Evolutionary conservation across 1,284 basidiomycete genomes (phyloP).

Genomic region (Cutaneotrichosporon sp.): DNA sequence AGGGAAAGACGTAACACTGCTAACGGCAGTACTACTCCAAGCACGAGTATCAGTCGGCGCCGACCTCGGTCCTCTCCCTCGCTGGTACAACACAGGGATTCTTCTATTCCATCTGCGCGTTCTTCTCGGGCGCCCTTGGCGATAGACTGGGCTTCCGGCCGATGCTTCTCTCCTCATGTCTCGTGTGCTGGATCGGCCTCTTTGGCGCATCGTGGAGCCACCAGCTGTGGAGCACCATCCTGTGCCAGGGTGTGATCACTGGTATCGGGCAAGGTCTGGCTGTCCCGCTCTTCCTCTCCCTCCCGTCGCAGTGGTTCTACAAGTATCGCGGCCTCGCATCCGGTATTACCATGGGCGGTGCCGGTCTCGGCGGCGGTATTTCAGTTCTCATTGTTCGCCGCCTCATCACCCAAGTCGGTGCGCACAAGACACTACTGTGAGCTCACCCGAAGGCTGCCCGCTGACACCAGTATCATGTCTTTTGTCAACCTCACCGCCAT

Average conservation of each 20-base stretch:
- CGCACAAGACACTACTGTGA: slow-evolving; percentile 30
- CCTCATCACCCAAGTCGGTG: slow-evolving; percentile 27
- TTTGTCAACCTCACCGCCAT: slow-evolving; percentile 28
- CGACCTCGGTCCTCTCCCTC: slow-evolving; percentile 23
- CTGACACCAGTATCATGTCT: slow-evolving; percentile 30
- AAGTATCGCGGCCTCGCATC: slow-evolving; percentile 32
- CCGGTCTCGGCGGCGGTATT: slow-evolving; percentile 32
- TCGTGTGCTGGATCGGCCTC: slow-evolving; percentile 27
- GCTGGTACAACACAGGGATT: slow-evolving; percentile 10
- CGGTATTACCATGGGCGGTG: slow-evolving; percentile 37
- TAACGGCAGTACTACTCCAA: slow-evolving; percentile 27
- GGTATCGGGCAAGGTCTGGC: slow-evolving; percentile 32
- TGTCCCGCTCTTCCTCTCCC: slow-evolving; percentile 37
- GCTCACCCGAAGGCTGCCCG: too few species aligned
- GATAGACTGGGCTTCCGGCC: slow-evolving; percentile 30
- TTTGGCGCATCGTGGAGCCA: slow-evolving; percentile 10
- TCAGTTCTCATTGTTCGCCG: slow-evolving; percentile 22
- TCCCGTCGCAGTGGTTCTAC: slow-evolving; percentile 42
- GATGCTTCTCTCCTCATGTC: slow-evolving; percentile 17
- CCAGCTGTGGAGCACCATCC: slow-evolving; percentile 9
- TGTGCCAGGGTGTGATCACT: slow-evolving; percentile 25
- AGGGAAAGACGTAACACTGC: not conserved
- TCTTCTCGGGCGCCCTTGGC: slow-evolving; percentile 13
- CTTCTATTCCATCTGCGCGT: slow-evolving; percentile 3
- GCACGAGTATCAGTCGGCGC: slow-evolving; percentile 14